Conservation (phyloP, 345 rosid genomes). For the Linum lewisii region DNA sequence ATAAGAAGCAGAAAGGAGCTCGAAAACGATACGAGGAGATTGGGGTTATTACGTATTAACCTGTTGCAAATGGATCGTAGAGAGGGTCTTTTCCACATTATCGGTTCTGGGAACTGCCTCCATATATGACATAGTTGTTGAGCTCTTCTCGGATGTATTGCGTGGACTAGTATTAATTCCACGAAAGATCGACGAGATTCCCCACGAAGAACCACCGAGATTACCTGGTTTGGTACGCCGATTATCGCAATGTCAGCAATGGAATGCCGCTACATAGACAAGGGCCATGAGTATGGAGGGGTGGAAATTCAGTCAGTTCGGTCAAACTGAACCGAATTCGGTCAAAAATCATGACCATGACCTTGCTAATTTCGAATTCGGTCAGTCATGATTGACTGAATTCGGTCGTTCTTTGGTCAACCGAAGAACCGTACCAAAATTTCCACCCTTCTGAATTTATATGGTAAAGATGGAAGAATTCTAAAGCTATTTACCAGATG, state of each 20-base stretch:
- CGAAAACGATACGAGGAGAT: background rate
- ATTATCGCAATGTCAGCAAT: background rate
- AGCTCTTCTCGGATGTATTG: constrained; percentile 34
- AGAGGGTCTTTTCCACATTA: background rate
- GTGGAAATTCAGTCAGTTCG: no score
- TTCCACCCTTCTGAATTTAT: no score
- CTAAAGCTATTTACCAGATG: constrained; percentile 45
- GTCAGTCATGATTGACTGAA: no score
- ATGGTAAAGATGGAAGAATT: background rate
- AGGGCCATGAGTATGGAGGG: no score
- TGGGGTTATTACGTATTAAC: background rate
- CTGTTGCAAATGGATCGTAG: background rate
- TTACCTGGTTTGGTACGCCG: constrained; percentile 6
- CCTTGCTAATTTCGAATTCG: no score
- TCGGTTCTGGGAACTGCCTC: background rate
- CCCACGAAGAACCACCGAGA: constrained; percentile 63
- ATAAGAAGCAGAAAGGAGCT: background rate
- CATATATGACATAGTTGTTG: background rate
- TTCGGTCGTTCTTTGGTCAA: background rate
- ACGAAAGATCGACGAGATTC: constrained; percentile 81
- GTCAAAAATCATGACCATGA: no score
- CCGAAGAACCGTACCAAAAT: no score
- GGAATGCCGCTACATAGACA: background rate
- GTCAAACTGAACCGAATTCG: no score
- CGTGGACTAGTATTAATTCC: constrained; percentile 50